Percentiles rank a stretch among this genome's conserved stretches.
These are phyloP conservation scores for Cubamyces sp. DNA, from an alignment of 768 basidiomycete genomes.

Conservation along the genomic window DNA sequence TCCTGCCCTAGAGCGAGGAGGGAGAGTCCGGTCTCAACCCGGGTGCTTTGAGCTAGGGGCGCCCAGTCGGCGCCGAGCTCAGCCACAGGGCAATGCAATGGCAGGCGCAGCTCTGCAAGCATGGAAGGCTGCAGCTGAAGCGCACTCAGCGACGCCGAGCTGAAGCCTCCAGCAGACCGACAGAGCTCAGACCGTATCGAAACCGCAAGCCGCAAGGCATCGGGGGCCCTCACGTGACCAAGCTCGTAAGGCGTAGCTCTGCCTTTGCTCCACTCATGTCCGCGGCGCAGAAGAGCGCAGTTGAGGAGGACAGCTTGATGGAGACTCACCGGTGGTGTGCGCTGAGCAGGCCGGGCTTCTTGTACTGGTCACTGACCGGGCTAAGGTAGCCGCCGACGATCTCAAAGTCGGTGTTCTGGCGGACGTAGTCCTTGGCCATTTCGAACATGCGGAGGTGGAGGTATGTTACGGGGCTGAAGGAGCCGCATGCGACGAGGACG, in stretches of 20 bases:
- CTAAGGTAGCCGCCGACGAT: constrained; percentile 96
- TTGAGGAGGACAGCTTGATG: constrained; percentile 18
- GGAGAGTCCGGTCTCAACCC: no score
- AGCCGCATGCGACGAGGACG: constrained; percentile 95
- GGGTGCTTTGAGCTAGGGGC: no score
- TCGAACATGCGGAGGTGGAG: constrained; percentile 99
- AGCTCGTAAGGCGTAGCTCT: not conserved
- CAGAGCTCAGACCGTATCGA: not conserved
- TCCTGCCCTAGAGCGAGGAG: no score
- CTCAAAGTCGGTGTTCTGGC: constrained; percentile 91
- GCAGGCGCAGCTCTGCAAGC: no score
- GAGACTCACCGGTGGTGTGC: constrained; percentile 81
- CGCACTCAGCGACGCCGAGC: no score
- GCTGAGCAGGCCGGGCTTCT: constrained; percentile 91
- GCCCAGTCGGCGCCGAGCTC: no score
- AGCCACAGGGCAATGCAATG: no score
- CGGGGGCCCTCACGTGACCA: not conserved
- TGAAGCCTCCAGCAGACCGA: no score
- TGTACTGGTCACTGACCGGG: constrained; percentile 95
- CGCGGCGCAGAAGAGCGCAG: not conserved
- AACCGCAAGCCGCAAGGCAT: not conserved
- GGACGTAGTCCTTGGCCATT: constrained; percentile 97
- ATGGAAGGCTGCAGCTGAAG: no score
- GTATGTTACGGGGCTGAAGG: constrained; percentile 98
- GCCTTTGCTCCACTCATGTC: not conserved